Percentiles rank a stretch among this genome's conserved stretches.
Evolutionary conservation across 257 asterid genomes (phyloP).

Genomic region (Ajuga chamaepitys): DNA sequence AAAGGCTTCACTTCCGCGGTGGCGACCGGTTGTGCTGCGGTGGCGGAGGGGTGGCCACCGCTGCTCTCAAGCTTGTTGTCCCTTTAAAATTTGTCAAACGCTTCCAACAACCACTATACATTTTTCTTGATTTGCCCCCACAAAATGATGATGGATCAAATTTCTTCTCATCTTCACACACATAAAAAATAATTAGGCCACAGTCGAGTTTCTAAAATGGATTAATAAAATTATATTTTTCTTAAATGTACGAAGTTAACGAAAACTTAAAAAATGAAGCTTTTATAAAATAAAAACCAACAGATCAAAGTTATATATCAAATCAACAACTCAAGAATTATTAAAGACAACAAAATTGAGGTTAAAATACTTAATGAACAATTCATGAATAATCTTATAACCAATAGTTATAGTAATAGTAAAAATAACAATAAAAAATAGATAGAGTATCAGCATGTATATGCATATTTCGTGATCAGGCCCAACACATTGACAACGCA

Average conservation of each 20-base stretch:
- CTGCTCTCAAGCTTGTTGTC: constrained; percentile 7
- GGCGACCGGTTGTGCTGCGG: constrained; percentile 16
- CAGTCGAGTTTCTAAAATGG: too few relatives aligned
- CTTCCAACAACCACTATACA: neutral
- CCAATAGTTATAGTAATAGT: too few relatives aligned
- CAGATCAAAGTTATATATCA: neutral
- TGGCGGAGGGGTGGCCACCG: constrained; percentile 12
- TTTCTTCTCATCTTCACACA: neutral
- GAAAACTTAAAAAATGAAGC: too few relatives aligned
- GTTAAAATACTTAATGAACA: too few relatives aligned
- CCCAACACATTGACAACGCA: too few relatives aligned
- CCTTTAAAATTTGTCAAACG: neutral
- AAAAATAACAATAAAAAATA: too few relatives aligned
- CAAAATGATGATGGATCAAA: neutral
- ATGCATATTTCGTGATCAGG: too few relatives aligned
- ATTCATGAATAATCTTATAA: too few relatives aligned
- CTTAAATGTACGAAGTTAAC: neutral
- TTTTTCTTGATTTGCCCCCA: constrained; percentile 17
- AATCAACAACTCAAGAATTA: too few relatives aligned
- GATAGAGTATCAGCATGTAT: too few relatives aligned
- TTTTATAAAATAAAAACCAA: neutral
- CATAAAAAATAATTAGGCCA: neutral
- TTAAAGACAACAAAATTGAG: too few relatives aligned
- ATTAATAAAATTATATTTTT: too few relatives aligned
- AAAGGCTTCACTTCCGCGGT: constrained; percentile 7